Evolutionary conservation across 202 grass and related monocot species (phyloP), one percentile per base, ranked within the genome.

Genomic region (Hordeum pubiflorum): DNA sequence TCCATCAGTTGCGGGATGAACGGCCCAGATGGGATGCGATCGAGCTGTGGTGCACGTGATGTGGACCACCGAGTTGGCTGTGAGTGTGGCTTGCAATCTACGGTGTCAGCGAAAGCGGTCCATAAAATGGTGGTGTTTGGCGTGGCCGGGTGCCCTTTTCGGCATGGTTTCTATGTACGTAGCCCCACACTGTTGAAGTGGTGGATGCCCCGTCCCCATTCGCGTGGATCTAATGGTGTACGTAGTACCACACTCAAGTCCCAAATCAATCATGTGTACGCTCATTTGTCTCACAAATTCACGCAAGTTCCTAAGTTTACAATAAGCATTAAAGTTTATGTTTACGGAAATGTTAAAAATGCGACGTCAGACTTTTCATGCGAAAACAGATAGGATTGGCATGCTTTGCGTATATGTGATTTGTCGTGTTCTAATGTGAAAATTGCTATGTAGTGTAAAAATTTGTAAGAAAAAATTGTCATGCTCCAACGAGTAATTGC

Each of bases 61-160:
- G 24, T 89, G 78, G 58, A 81, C 87, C 78, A 85, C 65, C 24
- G 24, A 3, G 10, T 63, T 61, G 67, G 36, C 59, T 44, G 11
- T 58, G 1, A 64, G 87, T 50, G 72, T 81, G 29, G 54, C 82
- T 81, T 85, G 6, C 76, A 74, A 64, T 58, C 44, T 77, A 81
- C 66, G 73, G 62, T 65, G 64, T 73, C 44, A 89, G 69, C 33
- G 34, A 31, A 38, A 72, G 57, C 67, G 46, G 57, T 77, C 77
- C 77, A 77, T 58, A 32, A 17, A 52, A 36, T 77, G 74, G 72
- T 75, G 69, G 37, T 48, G 64, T 85, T 68, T 72, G 82, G 64
- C 80, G 58, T 77, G 63, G 56, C 17, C 55, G 17, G 48, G 3
- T 2, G n/a, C 21, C 50, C 13, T 37, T 61, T 75, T 24, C 65